Percentiles rank a stretch among this genome's conserved stretches.
Conservation (phyloP, 331 rosid genomes). For the Quercus tomentella region DNA sequence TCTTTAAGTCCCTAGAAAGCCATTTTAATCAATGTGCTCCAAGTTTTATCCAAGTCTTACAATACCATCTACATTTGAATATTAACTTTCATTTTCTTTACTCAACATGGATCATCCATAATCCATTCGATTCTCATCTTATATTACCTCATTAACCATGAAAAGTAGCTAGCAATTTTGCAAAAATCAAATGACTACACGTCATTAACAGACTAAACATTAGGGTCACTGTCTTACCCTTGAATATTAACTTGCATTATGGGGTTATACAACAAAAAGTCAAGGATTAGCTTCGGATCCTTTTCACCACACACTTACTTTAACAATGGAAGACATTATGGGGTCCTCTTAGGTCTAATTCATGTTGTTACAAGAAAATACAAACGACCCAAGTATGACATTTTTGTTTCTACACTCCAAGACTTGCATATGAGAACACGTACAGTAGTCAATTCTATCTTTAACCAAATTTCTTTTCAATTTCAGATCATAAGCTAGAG, state of each 20-base stretch:
- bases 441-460: too few relatives aligned
- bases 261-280: neutral
- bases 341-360: neutral
- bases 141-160: too few relatives aligned
- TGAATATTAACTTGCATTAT: neutral
- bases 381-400: neutral
- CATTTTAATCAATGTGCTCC: neutral
- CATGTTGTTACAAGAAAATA: neutral
- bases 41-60: neutral
- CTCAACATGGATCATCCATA: neutral
- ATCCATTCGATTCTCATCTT: too few relatives aligned
- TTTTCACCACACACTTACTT: neutral
- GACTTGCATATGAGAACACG: neutral
- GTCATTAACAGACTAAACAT: neutral
- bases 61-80: neutral
- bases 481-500: neutral
- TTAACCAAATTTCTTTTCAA: too few relatives aligned
- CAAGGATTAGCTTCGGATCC: neutral
- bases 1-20: neutral
- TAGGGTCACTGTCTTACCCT: neutral
- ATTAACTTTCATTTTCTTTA: neutral
- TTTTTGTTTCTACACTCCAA: neutral
- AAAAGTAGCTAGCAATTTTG: neutral
- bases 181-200: neutral
- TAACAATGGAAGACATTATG: neutral